Percentiles rank a stretch among this genome's conserved stretches.
phyloP scores from a whole-genome alignment of 208 protist species.

The Trypanosoma platydactyli region DNA sequence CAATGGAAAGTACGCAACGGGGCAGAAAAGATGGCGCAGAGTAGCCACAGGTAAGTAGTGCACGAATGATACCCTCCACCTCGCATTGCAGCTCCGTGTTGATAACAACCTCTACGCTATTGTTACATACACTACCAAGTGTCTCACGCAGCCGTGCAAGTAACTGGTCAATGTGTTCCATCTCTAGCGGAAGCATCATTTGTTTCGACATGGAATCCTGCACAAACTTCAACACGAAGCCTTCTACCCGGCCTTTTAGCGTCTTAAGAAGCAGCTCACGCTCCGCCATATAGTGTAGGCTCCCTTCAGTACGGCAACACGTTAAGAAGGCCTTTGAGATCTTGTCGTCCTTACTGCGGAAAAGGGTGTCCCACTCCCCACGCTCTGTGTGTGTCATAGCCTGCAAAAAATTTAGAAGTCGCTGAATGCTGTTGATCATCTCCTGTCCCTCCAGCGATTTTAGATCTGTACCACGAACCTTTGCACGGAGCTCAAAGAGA shows the following conservation, averaged over 20 bases:
- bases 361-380: constrained; percentile 66
- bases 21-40: constrained; percentile 35
- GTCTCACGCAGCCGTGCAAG: constrained; percentile 28
- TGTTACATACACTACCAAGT: constrained; percentile 9
- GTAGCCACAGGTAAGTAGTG: constrained; percentile 41
- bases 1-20: constrained; percentile 21
- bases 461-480: constrained; percentile 38
- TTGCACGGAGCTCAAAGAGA: constrained; percentile 58
- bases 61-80: constrained; percentile 42
- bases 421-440: constrained; percentile 61
- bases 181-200: constrained; percentile 41
- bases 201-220: constrained; percentile 37
- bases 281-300: constrained; percentile 36
- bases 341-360: constrained; percentile 67
- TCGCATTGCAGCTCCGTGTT: constrained; percentile 11
- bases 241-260: constrained; percentile 52
- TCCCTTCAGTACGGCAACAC: constrained; percentile 29
- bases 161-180: constrained; percentile 47
- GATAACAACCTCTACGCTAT: not conserved
- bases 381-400: constrained; percentile 49
- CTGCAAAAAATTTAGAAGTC: constrained; percentile 64
- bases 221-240: constrained; percentile 48
- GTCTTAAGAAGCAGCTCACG: constrained; percentile 35
- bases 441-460: constrained; percentile 50
- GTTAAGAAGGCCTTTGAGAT: constrained; percentile 54